Conservation (phyloP, 169 alveolate genomes). For the Cryptosporidium sp. region DNA sequence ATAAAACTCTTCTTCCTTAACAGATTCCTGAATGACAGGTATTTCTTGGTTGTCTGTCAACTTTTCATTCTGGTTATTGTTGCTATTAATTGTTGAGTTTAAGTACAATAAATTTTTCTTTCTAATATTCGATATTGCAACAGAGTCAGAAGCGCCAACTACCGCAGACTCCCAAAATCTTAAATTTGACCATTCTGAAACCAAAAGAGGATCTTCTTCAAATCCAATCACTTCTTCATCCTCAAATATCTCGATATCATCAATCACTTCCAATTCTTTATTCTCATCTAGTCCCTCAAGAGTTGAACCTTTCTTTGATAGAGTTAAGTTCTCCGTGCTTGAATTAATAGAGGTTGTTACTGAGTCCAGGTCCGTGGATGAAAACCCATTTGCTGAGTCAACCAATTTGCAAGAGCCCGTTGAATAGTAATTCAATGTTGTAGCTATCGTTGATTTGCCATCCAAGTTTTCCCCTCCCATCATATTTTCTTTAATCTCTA, state of each 20-base stretch:
- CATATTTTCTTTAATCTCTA: not conserved
- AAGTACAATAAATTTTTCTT: not conserved
- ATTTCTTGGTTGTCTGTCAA: not conserved
- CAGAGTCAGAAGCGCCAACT: not conserved
- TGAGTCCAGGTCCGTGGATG: constrained; percentile 73
- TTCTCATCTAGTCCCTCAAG: constrained; percentile 9
- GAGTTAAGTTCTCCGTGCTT: constrained; percentile 30
- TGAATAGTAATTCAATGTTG: not conserved
- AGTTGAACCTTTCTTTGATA: constrained; percentile 1
- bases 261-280: not conserved
- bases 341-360: constrained; percentile 50
- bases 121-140: constrained; percentile 13
- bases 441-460: not conserved
- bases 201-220: constrained; percentile 31
- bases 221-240: not conserved
- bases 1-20: constrained; percentile 40
- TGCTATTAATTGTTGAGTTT: not conserved
- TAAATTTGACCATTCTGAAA: not conserved
- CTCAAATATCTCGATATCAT: not conserved
- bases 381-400: constrained; percentile 12
- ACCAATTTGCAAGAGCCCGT: constrained; percentile 3
- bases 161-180: constrained; percentile 50
- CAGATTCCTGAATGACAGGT: not conserved
- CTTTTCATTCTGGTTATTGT: not conserved
- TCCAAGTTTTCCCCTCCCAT: not conserved